Percentiles rank a stretch among this genome's conserved stretches.
Conservation (phyloP, 768 basidiomycete genomes). For the Wakefieldia striispora region DNA sequence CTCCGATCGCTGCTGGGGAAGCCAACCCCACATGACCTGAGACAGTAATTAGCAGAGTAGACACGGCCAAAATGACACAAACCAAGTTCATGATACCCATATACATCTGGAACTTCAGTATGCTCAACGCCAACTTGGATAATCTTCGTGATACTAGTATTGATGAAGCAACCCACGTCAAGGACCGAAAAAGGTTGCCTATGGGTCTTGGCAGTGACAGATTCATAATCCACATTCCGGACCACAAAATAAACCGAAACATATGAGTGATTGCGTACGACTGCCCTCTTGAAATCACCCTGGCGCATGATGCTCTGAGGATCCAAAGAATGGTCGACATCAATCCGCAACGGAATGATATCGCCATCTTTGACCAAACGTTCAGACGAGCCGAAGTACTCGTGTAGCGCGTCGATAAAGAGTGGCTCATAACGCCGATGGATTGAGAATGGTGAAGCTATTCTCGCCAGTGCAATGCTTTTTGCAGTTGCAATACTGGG, state of each 20-base stretch:
- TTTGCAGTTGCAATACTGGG: constrained; percentile 68
- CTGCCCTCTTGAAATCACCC: constrained; percentile 1
- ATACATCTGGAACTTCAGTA: constrained; percentile 52
- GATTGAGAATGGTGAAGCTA: constrained; percentile 71
- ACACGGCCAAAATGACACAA: constrained; percentile 10
- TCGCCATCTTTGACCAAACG: constrained; percentile 73
- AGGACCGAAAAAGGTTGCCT: constrained; percentile 58
- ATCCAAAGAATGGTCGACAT: constrained; percentile 44
- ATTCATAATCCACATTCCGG: constrained; percentile 70
- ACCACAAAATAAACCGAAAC: constrained; percentile 74
- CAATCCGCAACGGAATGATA: constrained; percentile 61
- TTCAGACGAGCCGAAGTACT: constrained; percentile 53
- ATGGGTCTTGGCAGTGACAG: constrained; percentile 37
- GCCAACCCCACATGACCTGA: constrained; percentile 20
- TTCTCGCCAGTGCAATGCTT: constrained; percentile 72
- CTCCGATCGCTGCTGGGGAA: constrained; percentile 19
- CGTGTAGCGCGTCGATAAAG: constrained; percentile 59
- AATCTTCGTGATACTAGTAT: constrained; percentile 69
- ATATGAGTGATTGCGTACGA: constrained; percentile 23
- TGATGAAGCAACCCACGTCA: constrained; percentile 84
- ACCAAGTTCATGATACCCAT: constrained; percentile 52
- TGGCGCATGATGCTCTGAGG: constrained; percentile 7
- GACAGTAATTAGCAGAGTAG: constrained; percentile 5
- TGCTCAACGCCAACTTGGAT: constrained; percentile 79
- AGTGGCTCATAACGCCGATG: constrained; percentile 61